Evolutionary conservation across 106 monocot genomes (phyloP).

Genomic region (Allium cepa): DNA sequence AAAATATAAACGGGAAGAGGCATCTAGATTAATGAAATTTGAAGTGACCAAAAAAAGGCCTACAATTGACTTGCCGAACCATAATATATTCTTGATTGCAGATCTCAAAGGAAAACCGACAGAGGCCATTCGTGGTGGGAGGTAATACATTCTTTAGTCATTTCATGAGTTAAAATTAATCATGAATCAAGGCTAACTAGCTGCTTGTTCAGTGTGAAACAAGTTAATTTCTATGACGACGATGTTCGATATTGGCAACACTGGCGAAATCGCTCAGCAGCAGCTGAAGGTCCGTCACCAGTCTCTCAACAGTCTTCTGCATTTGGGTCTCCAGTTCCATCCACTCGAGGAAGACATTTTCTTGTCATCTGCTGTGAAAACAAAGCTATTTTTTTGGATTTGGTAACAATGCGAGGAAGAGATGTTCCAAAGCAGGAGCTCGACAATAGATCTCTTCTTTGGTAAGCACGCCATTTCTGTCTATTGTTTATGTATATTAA

Average conservation of each 20-base stretch:
- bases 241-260: conserved; percentile 95
- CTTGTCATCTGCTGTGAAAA: conserved; percentile 99
- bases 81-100: conserved; percentile 17
- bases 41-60: too few relatives aligned
- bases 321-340: conserved; percentile 72
- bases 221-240: conserved; percentile 93
- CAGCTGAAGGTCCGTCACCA: conserved; percentile 77
- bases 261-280: conserved; percentile 83
- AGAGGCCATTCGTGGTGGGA: conserved; percentile 91
- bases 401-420: conserved; percentile 96
- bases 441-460: conserved; percentile 93
- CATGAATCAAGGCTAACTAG: conserved; percentile 3
- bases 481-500: too few relatives aligned
- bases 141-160: conserved; percentile 36
- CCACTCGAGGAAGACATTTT: conserved; percentile 96
- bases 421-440: conserved; percentile 97
- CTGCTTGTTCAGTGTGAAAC: conserved; percentile 74
- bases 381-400: conserved; percentile 93
- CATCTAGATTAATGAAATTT: too few relatives aligned
- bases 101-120: conserved; percentile 82
- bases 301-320: conserved; percentile 61
- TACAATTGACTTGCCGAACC: neutral
- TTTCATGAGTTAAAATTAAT: neutral
- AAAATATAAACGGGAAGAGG: too few relatives aligned
- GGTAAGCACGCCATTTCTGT: conserved; percentile 29